These are phyloP conservation scores for Aspergillus steynii DNA, from an alignment of 495 filamentous ascomycete genomes.

Conservation along the genomic window DNA sequence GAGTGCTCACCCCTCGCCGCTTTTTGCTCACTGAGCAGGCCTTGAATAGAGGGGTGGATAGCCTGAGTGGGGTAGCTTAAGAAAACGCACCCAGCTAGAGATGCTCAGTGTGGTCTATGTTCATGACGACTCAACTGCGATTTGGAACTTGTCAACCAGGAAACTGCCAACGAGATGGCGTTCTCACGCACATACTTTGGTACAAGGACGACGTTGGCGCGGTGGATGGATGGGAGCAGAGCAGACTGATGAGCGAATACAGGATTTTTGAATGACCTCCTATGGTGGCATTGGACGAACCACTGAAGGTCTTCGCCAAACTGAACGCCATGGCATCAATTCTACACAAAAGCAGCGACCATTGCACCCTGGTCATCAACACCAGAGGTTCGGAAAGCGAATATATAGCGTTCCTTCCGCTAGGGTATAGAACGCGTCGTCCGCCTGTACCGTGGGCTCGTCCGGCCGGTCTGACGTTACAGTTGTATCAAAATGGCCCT, in stretches of 20 bases:
- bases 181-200: slow-evolving; percentile 6
- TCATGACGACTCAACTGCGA: too few species aligned
- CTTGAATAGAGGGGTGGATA: too few species aligned
- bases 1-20: too few species aligned
- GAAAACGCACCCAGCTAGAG: too few species aligned
- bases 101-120: too few species aligned
- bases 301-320: slow-evolving; percentile 53
- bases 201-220: slow-evolving; percentile 11
- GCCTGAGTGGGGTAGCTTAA: too few species aligned
- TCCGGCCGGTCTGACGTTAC: slow-evolving; percentile 12
- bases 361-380: not conserved
- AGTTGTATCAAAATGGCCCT: slow-evolving; percentile 25
- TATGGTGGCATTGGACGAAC: slow-evolving; percentile 55
- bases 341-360: slow-evolving; percentile 16
- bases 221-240: slow-evolving; percentile 13
- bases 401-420: slow-evolving; percentile 35
- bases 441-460: slow-evolving; percentile 6
- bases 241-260: slow-evolving; percentile 7
- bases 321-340: slow-evolving; percentile 46
- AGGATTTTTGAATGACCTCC: slow-evolving; percentile 25
- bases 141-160: too few species aligned
- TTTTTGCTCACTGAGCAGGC: too few species aligned
- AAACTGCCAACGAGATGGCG: not conserved
- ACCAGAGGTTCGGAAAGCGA: slow-evolving; percentile 15
- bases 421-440: slow-evolving; percentile 38